Evolutionary conservation across 345 rosid species (phyloP).

Genomic region (Lumnitzera littorea): DNA sequence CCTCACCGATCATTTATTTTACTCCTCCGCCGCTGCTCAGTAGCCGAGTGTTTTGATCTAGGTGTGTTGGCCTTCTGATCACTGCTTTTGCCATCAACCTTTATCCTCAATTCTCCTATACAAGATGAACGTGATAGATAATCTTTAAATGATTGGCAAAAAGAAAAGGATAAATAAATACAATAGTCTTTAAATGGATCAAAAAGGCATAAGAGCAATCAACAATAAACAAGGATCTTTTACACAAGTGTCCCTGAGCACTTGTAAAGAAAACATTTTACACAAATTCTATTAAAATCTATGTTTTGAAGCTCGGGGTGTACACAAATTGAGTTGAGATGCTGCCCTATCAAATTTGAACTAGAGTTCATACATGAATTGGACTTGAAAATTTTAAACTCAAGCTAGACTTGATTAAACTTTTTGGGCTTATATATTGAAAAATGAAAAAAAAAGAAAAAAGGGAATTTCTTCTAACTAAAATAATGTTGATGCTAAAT

Average conservation of each 20-base stretch:
- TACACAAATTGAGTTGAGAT: no score
- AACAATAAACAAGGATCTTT: neutral
- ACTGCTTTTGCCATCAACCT: constrained; percentile 52
- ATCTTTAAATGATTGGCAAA: neutral
- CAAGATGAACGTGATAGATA: neutral
- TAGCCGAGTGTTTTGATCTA: constrained; percentile 96
- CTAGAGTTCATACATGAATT: no score
- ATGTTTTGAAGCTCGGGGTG: no score
- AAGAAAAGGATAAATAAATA: no score
- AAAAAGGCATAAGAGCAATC: neutral
- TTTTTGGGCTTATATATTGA: no score
- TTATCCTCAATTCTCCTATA: constrained; percentile 56
- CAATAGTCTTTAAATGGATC: neutral
- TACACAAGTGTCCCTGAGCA: neutral
- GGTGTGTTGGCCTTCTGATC: constrained; percentile 88
- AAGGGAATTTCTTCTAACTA: no score
- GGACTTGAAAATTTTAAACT: no score
- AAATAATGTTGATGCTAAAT: no score
- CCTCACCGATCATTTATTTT: constrained; percentile 90
- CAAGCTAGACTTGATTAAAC: no score
- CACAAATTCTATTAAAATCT: no score
- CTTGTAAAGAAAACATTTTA: neutral
- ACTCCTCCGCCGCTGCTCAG: constrained; percentile 96
- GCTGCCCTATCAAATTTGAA: no score
- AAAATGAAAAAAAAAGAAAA: no score